phyloP scores from a whole-genome alignment of 345 rosid species.

The Citrus trifoliata region DNA sequence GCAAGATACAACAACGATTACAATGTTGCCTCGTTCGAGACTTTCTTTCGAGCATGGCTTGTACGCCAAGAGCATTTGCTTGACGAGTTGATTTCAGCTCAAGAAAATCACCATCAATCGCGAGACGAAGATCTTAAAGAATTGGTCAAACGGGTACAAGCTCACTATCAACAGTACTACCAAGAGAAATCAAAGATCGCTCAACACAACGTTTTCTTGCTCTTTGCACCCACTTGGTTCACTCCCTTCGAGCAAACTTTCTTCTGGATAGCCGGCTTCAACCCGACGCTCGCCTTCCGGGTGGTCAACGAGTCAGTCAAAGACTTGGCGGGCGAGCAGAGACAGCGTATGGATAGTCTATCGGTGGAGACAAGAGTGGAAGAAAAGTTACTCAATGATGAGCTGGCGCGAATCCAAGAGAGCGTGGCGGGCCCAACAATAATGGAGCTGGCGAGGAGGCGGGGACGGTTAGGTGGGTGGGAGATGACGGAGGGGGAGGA shows the following conservation, averaged over 20 bases:
- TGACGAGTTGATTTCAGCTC: conserved; percentile 32
- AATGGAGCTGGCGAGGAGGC: conserved; percentile 13
- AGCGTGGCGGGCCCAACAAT: conserved; percentile 32
- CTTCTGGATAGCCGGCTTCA: conserved; percentile 51
- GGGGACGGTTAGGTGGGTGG: neutral
- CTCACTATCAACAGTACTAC: conserved; percentile 44
- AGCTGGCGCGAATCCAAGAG: conserved; percentile 47
- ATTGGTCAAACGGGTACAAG: conserved; percentile 26
- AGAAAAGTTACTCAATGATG: conserved; percentile 34
- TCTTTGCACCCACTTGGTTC: conserved; percentile 40
- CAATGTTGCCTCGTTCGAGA: conserved; percentile 15
- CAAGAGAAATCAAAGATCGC: conserved; percentile 33
- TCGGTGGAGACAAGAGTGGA: conserved; percentile 19
- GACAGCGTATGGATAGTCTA: conserved; percentile 18
- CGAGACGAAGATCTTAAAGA: conserved; percentile 25
- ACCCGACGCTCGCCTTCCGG: conserved; percentile 33
- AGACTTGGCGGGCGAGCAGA: conserved; percentile 39
- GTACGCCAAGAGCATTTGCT: conserved; percentile 37
- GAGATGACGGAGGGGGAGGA: neutral
- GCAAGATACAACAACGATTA: neutral
- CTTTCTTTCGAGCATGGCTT: conserved; percentile 37
- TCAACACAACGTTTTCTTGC: conserved; percentile 25
- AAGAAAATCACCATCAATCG: conserved; percentile 7
- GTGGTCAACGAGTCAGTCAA: conserved; percentile 22
- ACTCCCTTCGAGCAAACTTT: conserved; percentile 34